Conservation (phyloP, 2,329 filamentous ascomycete species). For the Decorospora gaudefroyi region DNA sequence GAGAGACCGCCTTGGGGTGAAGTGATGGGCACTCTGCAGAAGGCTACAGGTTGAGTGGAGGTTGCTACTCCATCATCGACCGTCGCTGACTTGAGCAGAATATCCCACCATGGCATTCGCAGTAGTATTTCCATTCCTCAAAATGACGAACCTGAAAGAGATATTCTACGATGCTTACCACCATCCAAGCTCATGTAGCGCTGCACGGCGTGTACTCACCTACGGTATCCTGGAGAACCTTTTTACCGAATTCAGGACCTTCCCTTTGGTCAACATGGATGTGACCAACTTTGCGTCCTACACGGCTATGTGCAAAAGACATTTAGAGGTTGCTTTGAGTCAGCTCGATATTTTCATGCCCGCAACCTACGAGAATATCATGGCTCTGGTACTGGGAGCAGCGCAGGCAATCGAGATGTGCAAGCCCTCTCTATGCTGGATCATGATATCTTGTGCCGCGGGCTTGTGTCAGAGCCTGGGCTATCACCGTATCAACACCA, state of each 20-base stretch:
- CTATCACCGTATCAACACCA: constrained; percentile 44
- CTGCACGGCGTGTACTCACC: constrained; percentile 34
- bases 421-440: constrained; percentile 45
- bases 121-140: constrained; percentile 40
- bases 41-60: constrained; percentile 35
- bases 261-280: constrained; percentile 21
- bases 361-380: constrained; percentile 45
- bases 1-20: constrained; percentile 40
- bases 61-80: neutral
- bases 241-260: constrained; percentile 34
- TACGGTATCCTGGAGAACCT: constrained; percentile 40
- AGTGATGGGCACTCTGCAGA: constrained; percentile 32
- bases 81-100: constrained; percentile 18
- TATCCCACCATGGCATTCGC: constrained; percentile 42
- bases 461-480: constrained; percentile 41
- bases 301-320: constrained; percentile 42
- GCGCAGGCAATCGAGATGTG: constrained; percentile 42
- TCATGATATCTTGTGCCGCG: constrained; percentile 39
- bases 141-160: constrained; percentile 32
- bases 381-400: constrained; percentile 41
- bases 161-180: constrained; percentile 36
- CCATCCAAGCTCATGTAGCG: constrained; percentile 22
- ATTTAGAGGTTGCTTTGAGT: constrained; percentile 50
- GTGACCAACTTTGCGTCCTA: constrained; percentile 10
- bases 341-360: constrained; percentile 43